Base-by-base conservation (phyloP, 352 stramenopile species). In the Globisporangium solare region DNA sequence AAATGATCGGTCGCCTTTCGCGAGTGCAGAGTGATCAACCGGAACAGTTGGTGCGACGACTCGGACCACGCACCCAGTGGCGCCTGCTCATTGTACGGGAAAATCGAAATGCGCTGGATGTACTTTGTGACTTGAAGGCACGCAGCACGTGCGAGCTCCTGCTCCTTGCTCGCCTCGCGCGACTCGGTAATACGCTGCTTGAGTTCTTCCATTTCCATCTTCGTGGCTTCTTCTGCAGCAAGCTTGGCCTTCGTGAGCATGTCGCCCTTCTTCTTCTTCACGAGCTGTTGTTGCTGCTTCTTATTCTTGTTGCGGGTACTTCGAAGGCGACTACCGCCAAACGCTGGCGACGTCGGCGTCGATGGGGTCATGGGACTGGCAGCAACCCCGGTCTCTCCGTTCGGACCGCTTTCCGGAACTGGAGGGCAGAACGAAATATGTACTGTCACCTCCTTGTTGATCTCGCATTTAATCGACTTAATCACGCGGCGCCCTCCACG, bases 141-240 rank as follows among this genome's bases (percentile, higher is more conserved):
- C 31, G 84, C 84, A 20, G 80, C 79, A 37, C 75, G 77, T 47
- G 79, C 74, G 21, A 88, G 76, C 58, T 92, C 82, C 65, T 92
- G 84, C 56, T 94, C 84, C 53, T 88, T 89, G 59, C 75, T 84
- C 40, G 80, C 78, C 54, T 94, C 84, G 39, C 82, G 81, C 51
- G 82, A 70, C 53, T 94, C 80, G 35, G 73, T 66, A 50, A 94
- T 89, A 63, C 83, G 84, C 48, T 74, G 69, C 56, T 92, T 92
- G 31, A 92, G 81, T 63, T 94, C 84, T 56, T 94, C 84, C 78
- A 92, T 85, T 67, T 94, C 84, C 65, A 92, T 77, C 57, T 94
- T 94, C 15, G 84, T 92, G 15, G 84, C 84, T 58, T 94, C 84
- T 56, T 94, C 84, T 2, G 84, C 84, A 2, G 84, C 84, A 60